Percentiles rank a stretch among this genome's conserved stretches.
Conservation (phyloP, 2,329 filamentous ascomycete species). For the Lasiodiplodia theobromae region DNA sequence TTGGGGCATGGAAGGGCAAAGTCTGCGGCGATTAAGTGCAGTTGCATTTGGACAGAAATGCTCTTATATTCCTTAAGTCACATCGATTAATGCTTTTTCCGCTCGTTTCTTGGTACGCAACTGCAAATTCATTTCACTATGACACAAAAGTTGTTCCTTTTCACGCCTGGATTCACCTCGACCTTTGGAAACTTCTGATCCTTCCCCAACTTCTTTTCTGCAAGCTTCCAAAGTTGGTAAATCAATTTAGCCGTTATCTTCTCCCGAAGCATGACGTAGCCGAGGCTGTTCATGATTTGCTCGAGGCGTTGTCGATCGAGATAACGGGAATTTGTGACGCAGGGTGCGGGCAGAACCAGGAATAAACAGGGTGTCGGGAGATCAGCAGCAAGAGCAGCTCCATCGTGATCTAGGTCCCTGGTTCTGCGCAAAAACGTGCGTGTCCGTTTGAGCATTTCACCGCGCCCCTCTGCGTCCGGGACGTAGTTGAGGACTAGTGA, state of each 20-base stretch:
- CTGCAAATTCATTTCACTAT: slow-evolving; percentile 57
- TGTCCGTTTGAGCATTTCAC: slow-evolving; percentile 74
- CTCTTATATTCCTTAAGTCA: neutral
- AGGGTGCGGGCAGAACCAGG: slow-evolving; percentile 86
- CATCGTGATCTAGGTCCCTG: neutral
- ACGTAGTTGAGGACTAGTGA: slow-evolving; percentile 96
- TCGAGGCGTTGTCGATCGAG: slow-evolving; percentile 74
- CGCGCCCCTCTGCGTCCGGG: slow-evolving; percentile 74
- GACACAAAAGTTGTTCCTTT: slow-evolving; percentile 91
- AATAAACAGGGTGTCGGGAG: slow-evolving; percentile 74
- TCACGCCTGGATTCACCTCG: slow-evolving; percentile 76
- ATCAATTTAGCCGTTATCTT: slow-evolving; percentile 85
- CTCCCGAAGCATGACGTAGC: slow-evolving; percentile 69
- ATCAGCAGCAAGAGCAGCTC: slow-evolving; percentile 32
- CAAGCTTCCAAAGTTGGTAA: slow-evolving; percentile 83
- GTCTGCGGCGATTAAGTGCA: too few relatives aligned
- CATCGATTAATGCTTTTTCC: too few relatives aligned
- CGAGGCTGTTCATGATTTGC: slow-evolving; percentile 77
- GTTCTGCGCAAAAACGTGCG: slow-evolving; percentile 42
- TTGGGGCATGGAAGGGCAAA: too few relatives aligned
- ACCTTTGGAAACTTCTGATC: slow-evolving; percentile 68
- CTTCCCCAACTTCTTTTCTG: slow-evolving; percentile 37
- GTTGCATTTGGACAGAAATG: neutral
- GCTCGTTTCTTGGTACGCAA: neutral
- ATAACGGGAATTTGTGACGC: slow-evolving; percentile 89